Conservation (phyloP, 352 stramenopile species). For the Globisporangium alternatum region DNA sequence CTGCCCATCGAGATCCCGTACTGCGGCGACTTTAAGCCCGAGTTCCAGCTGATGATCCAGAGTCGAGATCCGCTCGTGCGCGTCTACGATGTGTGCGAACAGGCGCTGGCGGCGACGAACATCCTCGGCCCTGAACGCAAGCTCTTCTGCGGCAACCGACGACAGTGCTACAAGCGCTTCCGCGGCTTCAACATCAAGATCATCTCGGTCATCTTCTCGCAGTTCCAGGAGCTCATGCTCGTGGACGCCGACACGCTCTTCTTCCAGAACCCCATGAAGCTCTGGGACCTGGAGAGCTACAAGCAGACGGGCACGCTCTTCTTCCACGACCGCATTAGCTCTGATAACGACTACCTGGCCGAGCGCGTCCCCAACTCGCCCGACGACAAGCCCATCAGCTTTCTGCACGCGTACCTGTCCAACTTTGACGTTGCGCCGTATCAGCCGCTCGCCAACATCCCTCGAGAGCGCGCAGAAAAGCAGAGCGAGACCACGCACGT, state of each 20-base stretch:
- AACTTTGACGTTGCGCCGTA: slow-evolving; percentile 50
- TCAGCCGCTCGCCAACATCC: slow-evolving; percentile 31
- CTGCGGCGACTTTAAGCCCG: slow-evolving; percentile 54
- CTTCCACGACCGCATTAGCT: slow-evolving; percentile 51
- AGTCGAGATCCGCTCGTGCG: slow-evolving; percentile 39
- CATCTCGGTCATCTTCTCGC: slow-evolving; percentile 55
- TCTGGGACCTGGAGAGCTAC: slow-evolving; percentile 59
- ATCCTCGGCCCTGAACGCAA: slow-evolving; percentile 20
- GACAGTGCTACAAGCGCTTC: slow-evolving; percentile 44
- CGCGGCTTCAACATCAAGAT: slow-evolving; percentile 69
- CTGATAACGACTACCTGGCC: slow-evolving; percentile 38
- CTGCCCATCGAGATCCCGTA: slow-evolving; percentile 68
- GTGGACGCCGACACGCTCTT: slow-evolving; percentile 72
- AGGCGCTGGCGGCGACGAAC: slow-evolving; percentile 29
- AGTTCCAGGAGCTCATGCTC: slow-evolving; percentile 71
- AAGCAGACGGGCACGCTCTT: slow-evolving; percentile 52
- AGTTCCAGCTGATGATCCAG: slow-evolving; percentile 33
- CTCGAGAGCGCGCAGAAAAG: slow-evolving; percentile 15
- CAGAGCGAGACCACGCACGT: slow-evolving; percentile 23
- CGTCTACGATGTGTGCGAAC: slow-evolving; percentile 65
- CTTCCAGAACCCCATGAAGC: slow-evolving; percentile 47
- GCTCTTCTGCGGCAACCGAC: slow-evolving; percentile 51
- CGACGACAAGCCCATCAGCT: slow-evolving; percentile 23
- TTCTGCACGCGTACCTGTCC: slow-evolving; percentile 52
- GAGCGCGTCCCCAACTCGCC: slow-evolving; percentile 19